Evolutionary conservation across 2,329 filamentous ascomycete species (phyloP).

Genomic region (Cadophora sp.): DNA sequence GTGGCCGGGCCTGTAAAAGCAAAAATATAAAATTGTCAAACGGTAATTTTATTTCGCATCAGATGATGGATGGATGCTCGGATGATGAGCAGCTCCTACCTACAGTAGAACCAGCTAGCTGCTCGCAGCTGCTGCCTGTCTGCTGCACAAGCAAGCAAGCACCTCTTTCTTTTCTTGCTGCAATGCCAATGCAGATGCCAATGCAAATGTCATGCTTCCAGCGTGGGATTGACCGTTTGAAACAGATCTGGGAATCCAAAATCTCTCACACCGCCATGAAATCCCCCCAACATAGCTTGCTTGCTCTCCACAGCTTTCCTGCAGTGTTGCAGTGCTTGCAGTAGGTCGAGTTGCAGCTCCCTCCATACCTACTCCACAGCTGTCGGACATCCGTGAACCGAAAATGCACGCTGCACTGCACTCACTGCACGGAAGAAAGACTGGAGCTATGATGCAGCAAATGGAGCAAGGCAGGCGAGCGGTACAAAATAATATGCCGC

Average conservation of each 20-base stretch:
- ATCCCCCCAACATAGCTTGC: neutral
- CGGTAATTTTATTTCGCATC: constrained; percentile 10
- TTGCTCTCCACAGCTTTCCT: neutral
- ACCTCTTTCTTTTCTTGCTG: constrained; percentile 1
- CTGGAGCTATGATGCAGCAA: constrained; percentile 7
- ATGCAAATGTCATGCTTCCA: constrained; percentile 1
- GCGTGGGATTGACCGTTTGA: constrained; percentile 8
- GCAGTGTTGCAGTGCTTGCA: neutral
- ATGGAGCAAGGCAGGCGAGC: neutral
- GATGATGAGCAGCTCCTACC: neutral
- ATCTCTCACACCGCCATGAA: constrained; percentile 5
- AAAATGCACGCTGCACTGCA: constrained; percentile 5
- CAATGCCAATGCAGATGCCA: constrained; percentile 10
- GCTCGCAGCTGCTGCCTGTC: too few relatives aligned
- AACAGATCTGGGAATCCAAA: neutral
- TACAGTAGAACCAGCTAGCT: neutral
- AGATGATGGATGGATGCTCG: constrained; percentile 8
- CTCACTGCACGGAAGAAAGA: too few relatives aligned
- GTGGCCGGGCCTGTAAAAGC: constrained; percentile 9
- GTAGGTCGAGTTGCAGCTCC: neutral
- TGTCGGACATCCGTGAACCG: constrained; percentile 13
- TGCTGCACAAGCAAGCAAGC: too few relatives aligned
- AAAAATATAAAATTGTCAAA: constrained; percentile 1
- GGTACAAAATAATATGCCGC: neutral
- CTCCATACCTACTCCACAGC: neutral